These are phyloP conservation scores for Aspergillus ibericus DNA, from an alignment of 2,329 filamentous ascomycete genomes.

Conservation along the genomic window DNA sequence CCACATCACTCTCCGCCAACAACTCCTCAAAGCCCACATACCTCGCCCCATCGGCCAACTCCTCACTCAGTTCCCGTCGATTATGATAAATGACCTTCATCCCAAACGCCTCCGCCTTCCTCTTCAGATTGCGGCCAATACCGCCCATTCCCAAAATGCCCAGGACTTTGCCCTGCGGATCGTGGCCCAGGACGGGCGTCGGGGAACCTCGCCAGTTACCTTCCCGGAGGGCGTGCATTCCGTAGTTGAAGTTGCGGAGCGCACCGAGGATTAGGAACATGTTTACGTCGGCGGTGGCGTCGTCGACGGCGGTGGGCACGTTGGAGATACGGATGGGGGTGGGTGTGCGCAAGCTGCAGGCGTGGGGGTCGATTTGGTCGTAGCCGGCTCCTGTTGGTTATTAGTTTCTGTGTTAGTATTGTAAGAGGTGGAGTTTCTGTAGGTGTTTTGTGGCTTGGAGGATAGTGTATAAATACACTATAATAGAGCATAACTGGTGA, in stretches of 20 bases:
- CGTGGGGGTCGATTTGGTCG: slow-evolving; percentile 74
- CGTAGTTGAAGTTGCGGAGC: slow-evolving; percentile 68
- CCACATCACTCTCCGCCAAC: slow-evolving; percentile 67
- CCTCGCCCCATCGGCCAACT: slow-evolving; percentile 44
- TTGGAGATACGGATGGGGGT: slow-evolving; percentile 69
- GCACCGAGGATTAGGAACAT: slow-evolving; percentile 82
- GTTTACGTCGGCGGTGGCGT: slow-evolving; percentile 77
- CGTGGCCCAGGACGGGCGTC: slow-evolving; percentile 63
- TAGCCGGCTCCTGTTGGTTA: slow-evolving; percentile 69
- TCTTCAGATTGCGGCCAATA: slow-evolving; percentile 75
- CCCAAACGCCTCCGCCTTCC: slow-evolving; percentile 71
- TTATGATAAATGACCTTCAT: slow-evolving; percentile 78
- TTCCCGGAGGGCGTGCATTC: slow-evolving; percentile 64
- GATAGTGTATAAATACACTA: no score
- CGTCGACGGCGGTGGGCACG: slow-evolving; percentile 76
- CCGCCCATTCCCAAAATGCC: slow-evolving; percentile 86
- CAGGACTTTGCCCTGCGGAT: slow-evolving; percentile 74
- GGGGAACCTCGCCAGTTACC: slow-evolving; percentile 66
- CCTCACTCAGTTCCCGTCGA: slow-evolving; percentile 59
- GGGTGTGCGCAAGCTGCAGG: slow-evolving; percentile 63
- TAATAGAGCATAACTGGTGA: no score
- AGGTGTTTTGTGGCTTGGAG: no score
- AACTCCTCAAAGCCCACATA: slow-evolving; percentile 70
- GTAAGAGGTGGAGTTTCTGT: no score
- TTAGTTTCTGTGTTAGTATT: not conserved